Evolutionary conservation across 129 eudicot genomes (phyloP), one percentile per base, ranked within the genome.

Genomic region (Tanacetum coccineum): DNA sequence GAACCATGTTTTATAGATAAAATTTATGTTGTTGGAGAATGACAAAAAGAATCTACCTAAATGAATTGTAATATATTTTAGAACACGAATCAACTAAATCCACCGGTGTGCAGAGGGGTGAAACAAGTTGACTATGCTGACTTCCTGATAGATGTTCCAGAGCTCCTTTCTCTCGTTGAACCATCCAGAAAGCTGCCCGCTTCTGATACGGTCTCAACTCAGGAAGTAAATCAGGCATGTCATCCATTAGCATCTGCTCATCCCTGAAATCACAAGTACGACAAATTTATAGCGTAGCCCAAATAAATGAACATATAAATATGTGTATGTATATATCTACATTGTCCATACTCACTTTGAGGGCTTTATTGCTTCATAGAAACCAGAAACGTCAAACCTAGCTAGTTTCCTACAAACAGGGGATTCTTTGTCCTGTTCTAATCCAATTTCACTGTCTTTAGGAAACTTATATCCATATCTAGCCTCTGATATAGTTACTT

Each of bases 151-250:
- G 46, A 50, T 70, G 45, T 54, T 19, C 74, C 55, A 66, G 69
- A 67, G 81, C 76, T 73, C 81, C 83, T 81, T 77, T 89, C 81
- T 94, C 99, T 59, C 92, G 78, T 61, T 87, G 82, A 52, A 89
- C 81, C 99, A 94, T 94, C 99, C 99, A 94, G 74, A 81, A 83
- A 79, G 84, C 95, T 79, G 99, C 99, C 18, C 99, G 96, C 14
- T 80, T 85, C 73, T 94, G 99, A 79, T 89, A 94, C 9, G 99
- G 99, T 71, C 99, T 81, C 66, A 94, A 93, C 74, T 81, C 87
- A 62, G 94, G 96, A 68, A 87, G 81, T 85, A 94, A 87, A 73
- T 80, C 87, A 64, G 93, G 99, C 68, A 94, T 63, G 72, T 84
- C 76, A 83, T 79, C 84, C 36, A 74, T 85, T 76, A 89, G 68